These are phyloP conservation scores for Panus rudis DNA, from an alignment of 768 basidiomycete species.

Conservation along the genomic window DNA sequence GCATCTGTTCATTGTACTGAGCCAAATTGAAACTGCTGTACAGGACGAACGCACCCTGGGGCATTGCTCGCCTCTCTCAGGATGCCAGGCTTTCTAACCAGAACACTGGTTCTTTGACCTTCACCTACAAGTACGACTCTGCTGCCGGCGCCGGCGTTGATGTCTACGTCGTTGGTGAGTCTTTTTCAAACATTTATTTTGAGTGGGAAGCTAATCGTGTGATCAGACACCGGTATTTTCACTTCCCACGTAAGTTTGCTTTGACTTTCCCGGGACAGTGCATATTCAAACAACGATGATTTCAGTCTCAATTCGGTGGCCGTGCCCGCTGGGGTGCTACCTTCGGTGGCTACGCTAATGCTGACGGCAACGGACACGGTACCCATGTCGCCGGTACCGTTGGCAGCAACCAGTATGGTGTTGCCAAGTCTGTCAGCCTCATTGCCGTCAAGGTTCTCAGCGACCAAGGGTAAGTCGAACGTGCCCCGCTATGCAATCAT, in stretches of 20 bases:
- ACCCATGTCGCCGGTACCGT: conserved; percentile 33
- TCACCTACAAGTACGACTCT: conserved; percentile 22
- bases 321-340: conserved; percentile 36
- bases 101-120: conserved; percentile 7
- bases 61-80: conserved; percentile 15
- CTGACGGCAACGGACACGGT: conserved; percentile 38
- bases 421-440: conserved; percentile 26
- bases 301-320: conserved; percentile 32
- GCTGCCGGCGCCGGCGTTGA: conserved; percentile 31
- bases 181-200: background rate
- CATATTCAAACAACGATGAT: background rate
- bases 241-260: conserved; percentile 14
- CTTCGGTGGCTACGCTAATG: conserved; percentile 24
- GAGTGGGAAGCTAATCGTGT: background rate
- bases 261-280: background rate
- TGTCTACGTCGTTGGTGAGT: conserved; percentile 36
- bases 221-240: conserved; percentile 16
- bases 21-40: background rate
- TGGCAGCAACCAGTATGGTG: conserved; percentile 26
- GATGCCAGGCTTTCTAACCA: conserved; percentile 7
- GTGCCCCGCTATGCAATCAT: no score
- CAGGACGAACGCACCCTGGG: conserved; percentile 20
- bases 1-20: background rate
- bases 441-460: conserved; percentile 38
- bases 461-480: conserved; percentile 28